Evolutionary conservation across 495 filamentous ascomycete genomes (phyloP).

Genomic region (Penicillium chermesinum): DNA sequence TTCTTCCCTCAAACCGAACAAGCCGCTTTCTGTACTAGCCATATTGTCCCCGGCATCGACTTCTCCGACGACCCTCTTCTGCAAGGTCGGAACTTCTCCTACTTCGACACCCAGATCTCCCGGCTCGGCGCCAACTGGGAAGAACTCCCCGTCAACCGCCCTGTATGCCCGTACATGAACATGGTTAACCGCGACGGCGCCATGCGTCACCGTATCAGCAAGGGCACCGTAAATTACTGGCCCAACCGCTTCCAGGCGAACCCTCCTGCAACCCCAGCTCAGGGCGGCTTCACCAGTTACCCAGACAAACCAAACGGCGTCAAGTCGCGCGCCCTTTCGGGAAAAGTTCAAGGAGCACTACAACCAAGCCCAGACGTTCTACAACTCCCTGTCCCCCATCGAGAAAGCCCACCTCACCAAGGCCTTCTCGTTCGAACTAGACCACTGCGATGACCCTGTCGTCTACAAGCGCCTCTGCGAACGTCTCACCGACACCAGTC

Average conservation of each 20-base stretch:
- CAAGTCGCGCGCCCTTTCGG: conserved; percentile 61
- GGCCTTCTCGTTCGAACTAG: conserved; percentile 77
- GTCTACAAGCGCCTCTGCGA: conserved; percentile 71
- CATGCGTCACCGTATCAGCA: conserved; percentile 47
- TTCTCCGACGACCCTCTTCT: conserved; percentile 82
- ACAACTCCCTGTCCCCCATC: conserved; percentile 66
- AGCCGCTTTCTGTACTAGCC: conserved; percentile 78
- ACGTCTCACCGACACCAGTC: conserved; percentile 67
- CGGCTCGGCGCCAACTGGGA: conserved; percentile 83
- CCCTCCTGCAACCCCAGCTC: conserved; percentile 52
- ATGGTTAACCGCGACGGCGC: conserved; percentile 47
- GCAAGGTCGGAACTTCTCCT: conserved; percentile 81
- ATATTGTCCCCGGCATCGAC: conserved; percentile 82
- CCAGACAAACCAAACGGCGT: conserved; percentile 61
- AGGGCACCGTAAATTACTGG: conserved; percentile 82
- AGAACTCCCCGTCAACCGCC: conserved; percentile 78
- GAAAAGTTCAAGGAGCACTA: conserved; percentile 80
- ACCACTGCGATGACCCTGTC: conserved; percentile 80
- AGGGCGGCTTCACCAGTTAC: conserved; percentile 67
- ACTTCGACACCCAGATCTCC: conserved; percentile 80
- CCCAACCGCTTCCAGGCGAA: conserved; percentile 68
- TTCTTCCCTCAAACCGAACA: conserved; percentile 81
- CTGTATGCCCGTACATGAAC: conserved; percentile 58
- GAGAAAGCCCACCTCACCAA: conserved; percentile 68
- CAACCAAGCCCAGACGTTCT: conserved; percentile 62